Base-by-base conservation (phyloP, 441 rosid species). In the Brassica balearica region DNA sequence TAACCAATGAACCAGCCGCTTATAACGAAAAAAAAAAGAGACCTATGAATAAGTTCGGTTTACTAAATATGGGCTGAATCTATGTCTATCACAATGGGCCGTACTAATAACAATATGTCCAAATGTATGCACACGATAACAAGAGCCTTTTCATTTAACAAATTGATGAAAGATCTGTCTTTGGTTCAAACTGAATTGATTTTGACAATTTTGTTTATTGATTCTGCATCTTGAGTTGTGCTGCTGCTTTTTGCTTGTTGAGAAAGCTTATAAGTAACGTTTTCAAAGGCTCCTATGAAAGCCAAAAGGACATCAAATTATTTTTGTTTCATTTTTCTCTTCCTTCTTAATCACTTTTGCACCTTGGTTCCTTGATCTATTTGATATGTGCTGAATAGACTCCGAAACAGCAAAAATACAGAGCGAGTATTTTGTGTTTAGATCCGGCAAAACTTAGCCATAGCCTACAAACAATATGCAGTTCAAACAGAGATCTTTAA, bases 401-500 rank as follows among this genome's bases (percentile, higher is more conserved):
- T 4, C 5, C 14, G 2, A 0, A 48, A n/a, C 7, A n/a, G 51
- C 48, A 43, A 43, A 36, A 43, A 3, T 43, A 51, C 29, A 59
- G 14, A 20, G 29, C 5, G 6, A 22, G 29, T 59, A 9, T 19
- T 58, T 58, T 20, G 27, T 17, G 32, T 22, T 22, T 59, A 14
- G 60, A 8, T 55, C 23, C 60, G 0, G 32, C 0, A 22, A 8
- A 58, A 58, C 64, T 23, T 8, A 14, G 7, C 8, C 11, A 7
- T 56, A 56, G 7, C 61, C 2, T 56, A 56, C 7, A 69, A 17
- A 55, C 63, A 70, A 15, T 51, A 8, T 68, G 3, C 3, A n/a
- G 34, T 20, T 14, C 63, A 76, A 76, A 61, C 79, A 76, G 64
- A 75, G 63, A 20, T 58, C 4, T 11, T 29, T 8, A 61, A 19